Conservation (phyloP, 257 asterid genomes). For the Coffea canephora region DNA sequence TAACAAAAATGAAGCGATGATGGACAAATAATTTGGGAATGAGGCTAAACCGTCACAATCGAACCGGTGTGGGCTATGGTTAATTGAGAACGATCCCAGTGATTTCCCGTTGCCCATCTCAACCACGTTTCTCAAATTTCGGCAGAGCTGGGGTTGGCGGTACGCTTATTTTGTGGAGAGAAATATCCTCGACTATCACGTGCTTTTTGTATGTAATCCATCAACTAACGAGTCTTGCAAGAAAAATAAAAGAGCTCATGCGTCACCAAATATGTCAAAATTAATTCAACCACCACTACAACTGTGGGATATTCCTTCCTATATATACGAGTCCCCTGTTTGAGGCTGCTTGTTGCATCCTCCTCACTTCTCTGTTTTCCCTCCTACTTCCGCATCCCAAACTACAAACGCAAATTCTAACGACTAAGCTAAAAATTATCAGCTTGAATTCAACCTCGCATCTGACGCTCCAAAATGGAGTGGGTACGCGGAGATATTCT, state of each 20-base stretch:
- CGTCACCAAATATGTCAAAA: slow-evolving; percentile 27
- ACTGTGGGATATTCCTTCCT: slow-evolving; percentile 20
- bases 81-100: slow-evolving; percentile 14
- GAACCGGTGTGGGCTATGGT: slow-evolving; percentile 14
- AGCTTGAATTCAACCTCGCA: not conserved
- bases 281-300: not conserved
- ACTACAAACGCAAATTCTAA: not conserved
- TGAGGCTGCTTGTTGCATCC: slow-evolving; percentile 9
- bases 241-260: slow-evolving; percentile 17
- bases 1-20: not conserved
- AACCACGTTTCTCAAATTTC: slow-evolving; percentile 48
- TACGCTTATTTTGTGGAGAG: slow-evolving; percentile 20
- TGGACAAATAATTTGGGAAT: not conserved
- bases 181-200: slow-evolving; percentile 57
- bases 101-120: slow-evolving; percentile 17
- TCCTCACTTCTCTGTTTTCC: not conserved
- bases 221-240: slow-evolving; percentile 13
- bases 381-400: not conserved
- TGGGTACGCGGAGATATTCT: slow-evolving; percentile 71
- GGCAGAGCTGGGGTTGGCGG: not conserved
- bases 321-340: slow-evolving; percentile 21
- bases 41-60: slow-evolving; percentile 15
- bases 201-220: slow-evolving; percentile 33
- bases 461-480: slow-evolving; percentile 43
- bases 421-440: not conserved